These are phyloP conservation scores for Collybia sordida DNA, from an alignment of 768 basidiomycete genomes.

Conservation along the genomic window DNA sequence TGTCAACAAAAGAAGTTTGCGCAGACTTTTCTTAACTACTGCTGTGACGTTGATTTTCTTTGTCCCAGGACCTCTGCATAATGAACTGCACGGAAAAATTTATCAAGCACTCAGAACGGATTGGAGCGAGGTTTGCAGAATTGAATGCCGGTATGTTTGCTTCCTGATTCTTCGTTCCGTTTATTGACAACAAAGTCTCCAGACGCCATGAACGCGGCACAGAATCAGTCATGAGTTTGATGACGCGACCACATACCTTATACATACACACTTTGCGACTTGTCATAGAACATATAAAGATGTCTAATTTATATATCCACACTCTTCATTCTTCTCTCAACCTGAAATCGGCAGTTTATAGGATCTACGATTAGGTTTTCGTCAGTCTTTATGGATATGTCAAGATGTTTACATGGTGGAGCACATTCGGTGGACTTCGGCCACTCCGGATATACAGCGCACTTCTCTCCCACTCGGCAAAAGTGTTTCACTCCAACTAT, in stretches of 20 bases:
- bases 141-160: conserved; percentile 77
- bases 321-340: too few species aligned
- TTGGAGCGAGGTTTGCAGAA: conserved; percentile 90
- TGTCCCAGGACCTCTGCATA: conserved; percentile 77
- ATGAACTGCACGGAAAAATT: conserved; percentile 97
- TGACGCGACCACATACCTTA: conserved; percentile 1
- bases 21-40: background rate
- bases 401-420: too few species aligned
- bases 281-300: background rate
- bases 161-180: background rate
- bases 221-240: conserved; percentile 29
- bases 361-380: conserved; percentile 1
- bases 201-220: conserved; percentile 43
- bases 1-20: conserved; percentile 88
- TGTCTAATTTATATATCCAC: too few species aligned
- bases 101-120: conserved; percentile 92
- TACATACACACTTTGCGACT: background rate
- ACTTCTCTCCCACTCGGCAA: too few species aligned
- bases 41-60: conserved; percentile 6
- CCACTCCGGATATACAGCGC: too few species aligned
- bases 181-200: background rate
- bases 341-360: background rate
- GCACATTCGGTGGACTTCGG: background rate
- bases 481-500: too few species aligned
- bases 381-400: conserved; percentile 5